A percentile compares a stretch with the other conserved stretches of the same genome.
Evolutionary conservation across 1,139 yeast genomes (phyloP).

Genomic region (Kluyveromyces sp.): DNA sequence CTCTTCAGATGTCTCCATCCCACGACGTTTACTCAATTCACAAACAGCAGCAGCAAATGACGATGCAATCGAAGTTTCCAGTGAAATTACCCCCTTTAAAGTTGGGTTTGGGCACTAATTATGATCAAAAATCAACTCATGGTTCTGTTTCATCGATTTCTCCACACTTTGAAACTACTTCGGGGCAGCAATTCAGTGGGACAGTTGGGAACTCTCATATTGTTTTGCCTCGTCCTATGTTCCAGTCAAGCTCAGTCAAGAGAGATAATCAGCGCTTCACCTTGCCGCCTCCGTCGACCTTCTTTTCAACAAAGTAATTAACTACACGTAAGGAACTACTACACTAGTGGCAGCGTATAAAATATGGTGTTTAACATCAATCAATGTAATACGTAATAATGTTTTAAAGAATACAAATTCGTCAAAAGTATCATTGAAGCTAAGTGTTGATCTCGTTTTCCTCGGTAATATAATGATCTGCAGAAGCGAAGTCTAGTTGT

Average conservation of each 20-base stretch:
- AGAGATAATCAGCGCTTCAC: conserved; percentile 1
- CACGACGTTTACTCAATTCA: background rate
- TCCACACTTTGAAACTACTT: background rate
- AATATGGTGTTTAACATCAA: no score
- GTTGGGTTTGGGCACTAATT: background rate
- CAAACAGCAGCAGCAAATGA: background rate
- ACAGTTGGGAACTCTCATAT: conserved; percentile 4
- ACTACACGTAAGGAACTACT: no score
- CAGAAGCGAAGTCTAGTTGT: no score
- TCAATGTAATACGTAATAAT: background rate
- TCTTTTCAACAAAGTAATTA: conserved; percentile 1
- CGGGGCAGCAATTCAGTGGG: background rate
- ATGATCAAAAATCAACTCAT: background rate
- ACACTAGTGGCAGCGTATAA: no score
- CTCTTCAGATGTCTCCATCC: conserved; percentile 2
- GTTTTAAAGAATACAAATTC: background rate
- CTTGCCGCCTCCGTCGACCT: conserved; percentile 7
- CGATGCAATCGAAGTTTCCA: background rate
- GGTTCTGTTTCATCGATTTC: background rate
- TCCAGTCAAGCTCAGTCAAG: background rate
- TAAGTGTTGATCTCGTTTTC: no score
- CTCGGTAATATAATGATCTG: no score
- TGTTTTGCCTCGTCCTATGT: conserved; percentile 5
- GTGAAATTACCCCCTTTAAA: conserved; percentile 3
- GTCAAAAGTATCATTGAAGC: no score